A percentile compares a stretch with the other conserved stretches of the same genome.
phyloP scores from a whole-genome alignment of 176 grass and related monocot species.

The Luzula sylvatica region DNA sequence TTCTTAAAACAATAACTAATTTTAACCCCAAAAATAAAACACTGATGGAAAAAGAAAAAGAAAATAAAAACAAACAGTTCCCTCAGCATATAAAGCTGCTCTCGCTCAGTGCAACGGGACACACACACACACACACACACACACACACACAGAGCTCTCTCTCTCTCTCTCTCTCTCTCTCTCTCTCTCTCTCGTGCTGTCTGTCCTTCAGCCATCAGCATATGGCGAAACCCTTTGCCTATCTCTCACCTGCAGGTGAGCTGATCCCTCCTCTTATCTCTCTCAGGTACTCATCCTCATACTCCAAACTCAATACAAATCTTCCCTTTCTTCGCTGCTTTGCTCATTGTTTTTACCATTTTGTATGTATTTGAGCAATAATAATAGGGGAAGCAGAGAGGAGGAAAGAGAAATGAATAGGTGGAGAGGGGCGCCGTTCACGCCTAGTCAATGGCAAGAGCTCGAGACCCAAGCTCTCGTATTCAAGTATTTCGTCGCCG shows the following conservation, averaged over 20 bases:
- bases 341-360: background rate
- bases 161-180: constrained; percentile 5
- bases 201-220: constrained; percentile 14
- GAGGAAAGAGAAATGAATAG: constrained; percentile 22
- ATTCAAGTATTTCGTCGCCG: constrained; percentile 81
- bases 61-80: constrained; percentile 3
- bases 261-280: constrained; percentile 19
- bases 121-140: background rate
- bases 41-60: constrained; percentile 1
- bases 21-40: no score
- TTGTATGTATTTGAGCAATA: background rate
- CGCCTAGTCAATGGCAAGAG: constrained; percentile 85
- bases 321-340: constrained; percentile 15
- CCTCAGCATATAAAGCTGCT: constrained; percentile 12
- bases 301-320: constrained; percentile 16
- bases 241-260: constrained; percentile 61
- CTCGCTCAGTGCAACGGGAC: constrained; percentile 21
- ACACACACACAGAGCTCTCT: background rate
- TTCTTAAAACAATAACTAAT: no score
- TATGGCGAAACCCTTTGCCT: constrained; percentile 79
- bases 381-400: constrained; percentile 9
- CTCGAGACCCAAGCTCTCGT: constrained; percentile 81
- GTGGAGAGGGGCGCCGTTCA: constrained; percentile 44
- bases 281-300: constrained; percentile 16
- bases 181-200: background rate